A percentile compares a stretch with the other conserved stretches of the same genome.
Conservation (phyloP, 192 early-diverging fungal species). For the Jimgerdemannia lactiflua region DNA sequence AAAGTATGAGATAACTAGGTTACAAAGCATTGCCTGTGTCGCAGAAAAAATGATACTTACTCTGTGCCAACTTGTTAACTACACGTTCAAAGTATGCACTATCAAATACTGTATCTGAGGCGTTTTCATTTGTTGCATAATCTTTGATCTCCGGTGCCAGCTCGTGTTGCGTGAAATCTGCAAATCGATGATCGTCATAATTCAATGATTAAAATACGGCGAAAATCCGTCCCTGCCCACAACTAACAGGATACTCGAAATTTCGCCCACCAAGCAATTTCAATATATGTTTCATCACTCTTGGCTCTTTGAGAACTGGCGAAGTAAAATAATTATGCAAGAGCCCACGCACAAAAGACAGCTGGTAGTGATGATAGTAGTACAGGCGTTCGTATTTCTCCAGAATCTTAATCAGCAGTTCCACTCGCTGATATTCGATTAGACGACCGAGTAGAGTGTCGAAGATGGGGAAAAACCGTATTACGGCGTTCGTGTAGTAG, state of each 20-base stretch:
- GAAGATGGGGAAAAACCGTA: constrained; percentile 62
- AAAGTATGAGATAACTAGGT: background rate
- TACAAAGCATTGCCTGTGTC: background rate
- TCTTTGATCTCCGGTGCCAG: constrained; percentile 32
- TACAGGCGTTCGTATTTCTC: constrained; percentile 62
- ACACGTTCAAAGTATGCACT: constrained; percentile 47
- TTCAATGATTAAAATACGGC: constrained; percentile 2
- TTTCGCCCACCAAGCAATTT: constrained; percentile 56
- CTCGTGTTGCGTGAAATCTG: constrained; percentile 42
- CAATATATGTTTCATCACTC: constrained; percentile 50
- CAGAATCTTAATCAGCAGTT: constrained; percentile 55
- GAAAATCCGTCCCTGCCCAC: too few relatives aligned
- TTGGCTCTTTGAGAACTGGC: constrained; percentile 52
- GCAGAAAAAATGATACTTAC: constrained; percentile 25
- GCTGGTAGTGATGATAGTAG: constrained; percentile 62
- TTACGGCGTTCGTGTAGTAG: constrained; percentile 67
- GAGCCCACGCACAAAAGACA: constrained; percentile 65
- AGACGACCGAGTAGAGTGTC: constrained; percentile 64
- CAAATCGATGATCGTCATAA: constrained; percentile 13
- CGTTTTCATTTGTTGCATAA: constrained; percentile 27
- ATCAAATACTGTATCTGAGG: constrained; percentile 37
- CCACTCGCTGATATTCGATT: constrained; percentile 62
- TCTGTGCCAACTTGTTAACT: constrained; percentile 44
- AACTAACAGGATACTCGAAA: constrained; percentile 14
- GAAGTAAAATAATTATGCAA: constrained; percentile 68